phyloP scores from a whole-genome alignment of 2,329 filamentous ascomycete genomes.

The Ceratocystiopsis minuta region DNA sequence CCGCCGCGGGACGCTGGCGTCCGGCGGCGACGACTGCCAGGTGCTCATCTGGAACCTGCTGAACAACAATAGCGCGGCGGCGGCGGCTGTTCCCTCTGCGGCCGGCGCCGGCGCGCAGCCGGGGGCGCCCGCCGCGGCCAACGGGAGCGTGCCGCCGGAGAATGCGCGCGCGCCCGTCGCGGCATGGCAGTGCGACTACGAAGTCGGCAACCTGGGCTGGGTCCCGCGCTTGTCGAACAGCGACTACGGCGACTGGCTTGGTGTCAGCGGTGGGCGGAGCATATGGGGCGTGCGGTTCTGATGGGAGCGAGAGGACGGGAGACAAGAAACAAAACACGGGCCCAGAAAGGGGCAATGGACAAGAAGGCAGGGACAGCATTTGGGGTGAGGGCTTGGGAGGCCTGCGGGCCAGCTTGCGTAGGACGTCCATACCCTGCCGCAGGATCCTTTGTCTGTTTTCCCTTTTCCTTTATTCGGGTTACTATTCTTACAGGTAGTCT shows the following conservation, averaged over 20 bases:
- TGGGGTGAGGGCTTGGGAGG: no score
- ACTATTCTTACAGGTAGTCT: no score
- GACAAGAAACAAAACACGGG: neutral
- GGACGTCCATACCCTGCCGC: no score
- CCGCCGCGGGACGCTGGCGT: conserved; percentile 73
- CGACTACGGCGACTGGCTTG: conserved; percentile 68
- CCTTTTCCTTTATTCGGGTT: no score
- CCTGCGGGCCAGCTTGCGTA: no score
- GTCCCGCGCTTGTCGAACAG: conserved; percentile 51
- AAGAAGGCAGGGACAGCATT: no score
- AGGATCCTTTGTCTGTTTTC: no score
- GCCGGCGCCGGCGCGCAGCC: conserved; percentile 12
- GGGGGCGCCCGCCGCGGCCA: conserved; percentile 14
- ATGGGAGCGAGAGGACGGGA: neutral
- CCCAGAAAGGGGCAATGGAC: neutral
- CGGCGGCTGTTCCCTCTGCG: conserved; percentile 14
- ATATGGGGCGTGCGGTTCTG: conserved; percentile 52
- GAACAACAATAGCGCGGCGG: conserved; percentile 32
- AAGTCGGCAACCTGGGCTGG: conserved; percentile 74
- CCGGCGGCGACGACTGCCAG: conserved; percentile 78
- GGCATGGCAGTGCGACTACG: conserved; percentile 73
- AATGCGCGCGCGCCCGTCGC: conserved; percentile 51
- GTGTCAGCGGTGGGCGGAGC: conserved; percentile 62
- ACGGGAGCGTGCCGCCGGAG: conserved; percentile 32
- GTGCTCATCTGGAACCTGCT: conserved; percentile 90